Conservation (phyloP, 441 rosid genomes). For the Aquilaria agallochum region DNA sequence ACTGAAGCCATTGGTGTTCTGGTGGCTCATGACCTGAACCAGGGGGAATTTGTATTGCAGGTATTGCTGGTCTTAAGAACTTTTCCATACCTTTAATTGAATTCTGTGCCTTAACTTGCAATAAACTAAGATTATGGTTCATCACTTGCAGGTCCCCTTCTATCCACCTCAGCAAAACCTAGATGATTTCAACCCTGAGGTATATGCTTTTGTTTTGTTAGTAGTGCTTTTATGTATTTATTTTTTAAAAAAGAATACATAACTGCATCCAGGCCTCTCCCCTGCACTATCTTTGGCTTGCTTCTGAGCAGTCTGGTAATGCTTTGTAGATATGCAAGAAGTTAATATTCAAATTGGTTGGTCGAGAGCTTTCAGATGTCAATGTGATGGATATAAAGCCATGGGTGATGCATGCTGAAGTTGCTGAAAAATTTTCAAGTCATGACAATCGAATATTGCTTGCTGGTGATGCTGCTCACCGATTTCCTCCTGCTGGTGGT, state of each 20-base stretch:
- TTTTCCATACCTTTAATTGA: conserved; percentile 2
- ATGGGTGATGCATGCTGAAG: conserved; percentile 99
- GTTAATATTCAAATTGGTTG: conserved; percentile 75
- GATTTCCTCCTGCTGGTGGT: conserved; percentile 98
- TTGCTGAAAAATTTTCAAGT: conserved; percentile 68
- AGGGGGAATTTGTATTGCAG: conserved; percentile 95
- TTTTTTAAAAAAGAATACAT: no score
- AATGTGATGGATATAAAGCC: conserved; percentile 84
- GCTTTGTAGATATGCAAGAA: conserved; percentile 78
- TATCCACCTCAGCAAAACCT: conserved; percentile 94
- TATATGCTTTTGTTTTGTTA: conserved; percentile 16
- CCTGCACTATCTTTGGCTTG: no score
- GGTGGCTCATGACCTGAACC: conserved; percentile 89
- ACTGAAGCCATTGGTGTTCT: conserved; percentile 87
- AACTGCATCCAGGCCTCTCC: no score
- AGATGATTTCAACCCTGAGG: conserved; percentile 73
- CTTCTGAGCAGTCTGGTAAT: conserved; percentile 4
- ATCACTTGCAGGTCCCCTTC: conserved; percentile 61
- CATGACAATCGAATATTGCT: conserved; percentile 62
- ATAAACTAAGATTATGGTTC: conserved; percentile 8
- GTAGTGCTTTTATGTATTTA: neutral
- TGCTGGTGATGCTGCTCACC: conserved; percentile 97
- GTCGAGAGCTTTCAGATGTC: conserved; percentile 78
- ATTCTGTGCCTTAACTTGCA: conserved; percentile 8
- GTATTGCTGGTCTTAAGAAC: conserved; percentile 27